Evolutionary conservation across 257 asterid species (phyloP), one percentile per base, ranked within the genome.

Genomic region (Solanum pinnatisectum): DNA sequence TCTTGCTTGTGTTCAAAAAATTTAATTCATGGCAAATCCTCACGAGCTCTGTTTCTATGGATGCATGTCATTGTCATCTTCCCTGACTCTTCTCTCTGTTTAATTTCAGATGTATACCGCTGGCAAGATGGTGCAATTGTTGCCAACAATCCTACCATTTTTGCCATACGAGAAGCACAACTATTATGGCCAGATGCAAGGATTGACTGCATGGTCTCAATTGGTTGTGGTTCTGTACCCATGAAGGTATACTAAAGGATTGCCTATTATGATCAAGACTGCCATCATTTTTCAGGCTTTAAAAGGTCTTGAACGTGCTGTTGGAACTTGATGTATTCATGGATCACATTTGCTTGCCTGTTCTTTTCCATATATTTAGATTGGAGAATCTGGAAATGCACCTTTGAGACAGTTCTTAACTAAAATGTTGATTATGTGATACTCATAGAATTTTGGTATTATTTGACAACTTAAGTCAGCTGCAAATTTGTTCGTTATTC

Each of bases 81-180:
- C 85, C n/a, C 25, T 49, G 42, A 65, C 82, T 65, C 42, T 84
- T 76, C 83, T 79, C 32, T 88, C 82, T 72, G 87, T 83, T 79
- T 86, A 46, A 84, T 87, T 83, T 91, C 91, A 97, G 99, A 98
- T 87, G 87, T 88, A 86, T 85, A 91, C 90, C 99, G 99, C 89
- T 97, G 98, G 98, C 99, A 96, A 94, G 99, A 97, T 93, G 99
- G 99, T 89, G 99, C 99, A 85, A 97, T 97, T 90, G 99, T 97
- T 65, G 99, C 99, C 59, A 97, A 97, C 84, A 97, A 97, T 91
- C 99, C 99, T 86, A 96, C 99, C 87, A 93, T 96, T 88, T 96
- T 97, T 44, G 96, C 98, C 85, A 90, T 97, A 87, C 96, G 98
- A 88, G 99, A 97, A 93, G 99, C 99, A 25, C 99, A 97, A 72